Percentiles rank a stretch among this genome's conserved stretches.
phyloP scores from a whole-genome alignment of 1,284 basidiomycete species.

The Cutaneotrichosporon arboriforme region DNA sequence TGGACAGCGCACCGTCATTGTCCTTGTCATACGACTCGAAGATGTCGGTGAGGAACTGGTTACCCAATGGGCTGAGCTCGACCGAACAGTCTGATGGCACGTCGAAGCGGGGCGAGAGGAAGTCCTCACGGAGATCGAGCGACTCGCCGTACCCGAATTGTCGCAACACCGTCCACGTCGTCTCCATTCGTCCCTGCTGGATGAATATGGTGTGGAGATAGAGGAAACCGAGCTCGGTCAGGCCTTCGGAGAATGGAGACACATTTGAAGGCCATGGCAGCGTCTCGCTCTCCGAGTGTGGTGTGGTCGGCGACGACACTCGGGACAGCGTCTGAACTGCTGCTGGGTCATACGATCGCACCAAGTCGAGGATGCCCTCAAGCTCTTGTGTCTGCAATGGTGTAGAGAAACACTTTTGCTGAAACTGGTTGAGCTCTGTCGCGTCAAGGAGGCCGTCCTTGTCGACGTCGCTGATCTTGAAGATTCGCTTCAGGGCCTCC shows the following conservation, averaged over 20 bases:
- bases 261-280: conserved; percentile 4
- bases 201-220: conserved; percentile 97
- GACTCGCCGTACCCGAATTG: conserved; percentile 97
- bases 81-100: conserved; percentile 90
- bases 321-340: conserved; percentile 30
- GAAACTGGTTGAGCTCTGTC: conserved; percentile 91
- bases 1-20: conserved; percentile 85
- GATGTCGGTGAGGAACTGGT: conserved; percentile 95
- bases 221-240: conserved; percentile 90
- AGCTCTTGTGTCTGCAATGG: conserved; percentile 88
- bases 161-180: conserved; percentile 93
- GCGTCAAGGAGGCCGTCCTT: conserved; percentile 90
- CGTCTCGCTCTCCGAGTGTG: conserved; percentile 5
- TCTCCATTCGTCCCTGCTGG: conserved; percentile 90
- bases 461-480: conserved; percentile 89
- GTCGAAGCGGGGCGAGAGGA: conserved; percentile 83
- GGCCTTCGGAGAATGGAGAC: conserved; percentile 52
- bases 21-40: conserved; percentile 98
- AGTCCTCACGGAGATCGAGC: conserved; percentile 78
- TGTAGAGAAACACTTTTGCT: conserved; percentile 92
- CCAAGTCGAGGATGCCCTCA: conserved; percentile 82
- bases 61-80: conserved; percentile 85
- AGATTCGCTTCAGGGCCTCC: conserved; percentile 84
- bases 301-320: conserved; percentile 6
- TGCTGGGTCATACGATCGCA: conserved; percentile 60